phyloP scores from a whole-genome alignment of 2,329 filamentous ascomycete species.

The Ophiostoma sp. region DNA sequence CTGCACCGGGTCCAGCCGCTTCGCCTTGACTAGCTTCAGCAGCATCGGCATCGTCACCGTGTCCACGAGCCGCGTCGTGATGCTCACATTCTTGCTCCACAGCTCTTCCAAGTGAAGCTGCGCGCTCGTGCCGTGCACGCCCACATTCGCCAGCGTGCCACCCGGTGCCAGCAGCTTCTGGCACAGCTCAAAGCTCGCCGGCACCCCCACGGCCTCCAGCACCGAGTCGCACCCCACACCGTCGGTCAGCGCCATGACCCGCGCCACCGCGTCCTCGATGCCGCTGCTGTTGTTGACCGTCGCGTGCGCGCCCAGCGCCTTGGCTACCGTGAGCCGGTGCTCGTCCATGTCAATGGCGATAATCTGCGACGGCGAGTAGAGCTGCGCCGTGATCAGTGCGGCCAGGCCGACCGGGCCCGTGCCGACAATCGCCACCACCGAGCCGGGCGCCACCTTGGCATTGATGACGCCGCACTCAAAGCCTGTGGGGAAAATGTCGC shows the following conservation, averaged over 20 bases:
- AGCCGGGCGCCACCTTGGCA: slow-evolving; percentile 47
- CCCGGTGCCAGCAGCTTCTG: slow-evolving; percentile 50
- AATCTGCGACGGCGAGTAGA: slow-evolving; percentile 49
- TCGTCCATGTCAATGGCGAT: slow-evolving; percentile 50
- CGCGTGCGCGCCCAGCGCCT: slow-evolving; percentile 44
- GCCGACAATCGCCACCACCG: slow-evolving; percentile 50
- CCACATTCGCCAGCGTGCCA: slow-evolving; percentile 52
- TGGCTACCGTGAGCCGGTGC: slow-evolving; percentile 44
- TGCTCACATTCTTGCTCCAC: slow-evolving; percentile 51
- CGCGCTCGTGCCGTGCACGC: slow-evolving; percentile 52
- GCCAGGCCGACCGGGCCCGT: slow-evolving; percentile 53
- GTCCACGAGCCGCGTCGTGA: slow-evolving; percentile 46
- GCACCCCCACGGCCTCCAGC: slow-evolving; percentile 53
- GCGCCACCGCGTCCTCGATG: slow-evolving; percentile 23
- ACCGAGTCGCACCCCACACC: slow-evolving; percentile 52
- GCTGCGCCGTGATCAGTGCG: slow-evolving; percentile 47
- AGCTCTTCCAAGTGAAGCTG: slow-evolving; percentile 49
- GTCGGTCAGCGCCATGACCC: slow-evolving; percentile 43
- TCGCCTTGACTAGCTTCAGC: slow-evolving; percentile 41
- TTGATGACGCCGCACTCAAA: slow-evolving; percentile 51
- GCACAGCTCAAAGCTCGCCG: slow-evolving; percentile 48
- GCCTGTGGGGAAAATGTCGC: slow-evolving; percentile 53
- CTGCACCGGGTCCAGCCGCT: slow-evolving; percentile 39
- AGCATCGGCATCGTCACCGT: slow-evolving; percentile 46
- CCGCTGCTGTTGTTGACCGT: slow-evolving; percentile 40